Evolutionary conservation across 2,329 filamentous ascomycete genomes (phyloP).

Genomic region (Aspergillus floridensis): DNA sequence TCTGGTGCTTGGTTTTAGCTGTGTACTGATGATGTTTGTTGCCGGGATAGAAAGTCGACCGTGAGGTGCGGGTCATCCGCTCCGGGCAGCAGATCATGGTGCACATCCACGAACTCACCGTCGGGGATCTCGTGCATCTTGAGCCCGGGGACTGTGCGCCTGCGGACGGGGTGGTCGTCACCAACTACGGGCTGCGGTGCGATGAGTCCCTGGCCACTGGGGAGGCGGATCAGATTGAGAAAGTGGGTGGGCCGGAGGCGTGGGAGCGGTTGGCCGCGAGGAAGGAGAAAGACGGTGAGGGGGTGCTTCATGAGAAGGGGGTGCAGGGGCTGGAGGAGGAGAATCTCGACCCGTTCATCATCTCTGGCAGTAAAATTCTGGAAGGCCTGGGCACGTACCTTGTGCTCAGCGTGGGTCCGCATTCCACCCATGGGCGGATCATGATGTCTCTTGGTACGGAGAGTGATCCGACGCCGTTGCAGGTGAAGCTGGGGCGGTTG

Average conservation of each 20-base stretch:
- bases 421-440: slow-evolving; percentile 71
- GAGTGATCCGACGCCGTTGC: slow-evolving; percentile 70
- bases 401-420: slow-evolving; percentile 66
- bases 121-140: slow-evolving; percentile 65
- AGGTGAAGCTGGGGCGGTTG: slow-evolving; percentile 69
- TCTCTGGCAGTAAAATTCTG: slow-evolving; percentile 74
- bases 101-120: slow-evolving; percentile 61
- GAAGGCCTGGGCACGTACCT: slow-evolving; percentile 72
- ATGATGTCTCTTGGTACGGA: slow-evolving; percentile 69
- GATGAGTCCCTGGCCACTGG: slow-evolving; percentile 70
- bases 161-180: slow-evolving; percentile 65
- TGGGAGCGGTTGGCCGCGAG: too few species aligned
- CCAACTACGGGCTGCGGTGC: slow-evolving; percentile 62
- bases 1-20: too few species aligned
- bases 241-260: slow-evolving; percentile 57
- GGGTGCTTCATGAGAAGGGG: slow-evolving; percentile 20
- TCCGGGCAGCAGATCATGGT: slow-evolving; percentile 62
- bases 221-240: slow-evolving; percentile 63
- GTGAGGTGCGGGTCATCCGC: slow-evolving; percentile 61
- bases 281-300: too few species aligned
- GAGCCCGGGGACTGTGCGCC: slow-evolving; percentile 66
- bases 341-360: slow-evolving; percentile 63
- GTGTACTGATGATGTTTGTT: slow-evolving; percentile 57
- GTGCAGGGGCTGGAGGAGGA: slow-evolving; percentile 24
- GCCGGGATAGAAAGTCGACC: slow-evolving; percentile 53